These are phyloP conservation scores for Acephala macrosclerotiorum DNA, from an alignment of 2,329 filamentous ascomycete genomes.

Conservation along the genomic window DNA sequence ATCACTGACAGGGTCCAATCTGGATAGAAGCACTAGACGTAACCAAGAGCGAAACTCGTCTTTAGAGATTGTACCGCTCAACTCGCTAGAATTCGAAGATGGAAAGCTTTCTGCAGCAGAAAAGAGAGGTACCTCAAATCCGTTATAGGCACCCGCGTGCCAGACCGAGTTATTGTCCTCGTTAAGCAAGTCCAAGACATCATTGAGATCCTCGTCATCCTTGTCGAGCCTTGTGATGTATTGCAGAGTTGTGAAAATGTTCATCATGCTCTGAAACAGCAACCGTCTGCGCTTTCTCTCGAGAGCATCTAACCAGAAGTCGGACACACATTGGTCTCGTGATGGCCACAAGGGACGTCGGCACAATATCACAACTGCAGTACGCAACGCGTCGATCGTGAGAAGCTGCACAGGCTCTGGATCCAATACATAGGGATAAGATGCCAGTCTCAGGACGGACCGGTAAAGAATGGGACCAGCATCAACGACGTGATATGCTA, in stretches of 20 bases:
- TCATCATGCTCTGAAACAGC: slow-evolving; percentile 3
- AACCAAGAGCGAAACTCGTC: slow-evolving; percentile 7
- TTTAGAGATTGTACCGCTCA: neutral
- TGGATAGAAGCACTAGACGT: neutral
- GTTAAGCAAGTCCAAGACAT: neutral
- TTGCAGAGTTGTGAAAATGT: neutral
- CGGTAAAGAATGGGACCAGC: slow-evolving; percentile 1
- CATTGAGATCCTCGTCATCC: slow-evolving; percentile 6
- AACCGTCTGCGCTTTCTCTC: neutral
- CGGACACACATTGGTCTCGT: neutral
- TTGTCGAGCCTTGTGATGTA: neutral
- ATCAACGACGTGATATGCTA: slow-evolving; percentile 1
- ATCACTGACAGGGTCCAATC: neutral
- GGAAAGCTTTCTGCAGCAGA: neutral
- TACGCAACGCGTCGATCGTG: neutral
- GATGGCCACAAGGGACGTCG: neutral
- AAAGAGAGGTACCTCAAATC: neutral
- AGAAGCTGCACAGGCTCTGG: neutral
- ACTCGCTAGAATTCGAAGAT: slow-evolving; percentile 1
- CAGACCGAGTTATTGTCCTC: neutral
- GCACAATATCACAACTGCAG: slow-evolving; percentile 3
- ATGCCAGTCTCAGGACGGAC: slow-evolving; percentile 5
- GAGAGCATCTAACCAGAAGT: neutral
- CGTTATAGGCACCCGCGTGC: neutral
- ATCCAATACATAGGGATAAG: slow-evolving; percentile 2